Conservation (phyloP, 2,329 filamentous ascomycete genomes). For the Arthrobotrys entomopaga region DNA sequence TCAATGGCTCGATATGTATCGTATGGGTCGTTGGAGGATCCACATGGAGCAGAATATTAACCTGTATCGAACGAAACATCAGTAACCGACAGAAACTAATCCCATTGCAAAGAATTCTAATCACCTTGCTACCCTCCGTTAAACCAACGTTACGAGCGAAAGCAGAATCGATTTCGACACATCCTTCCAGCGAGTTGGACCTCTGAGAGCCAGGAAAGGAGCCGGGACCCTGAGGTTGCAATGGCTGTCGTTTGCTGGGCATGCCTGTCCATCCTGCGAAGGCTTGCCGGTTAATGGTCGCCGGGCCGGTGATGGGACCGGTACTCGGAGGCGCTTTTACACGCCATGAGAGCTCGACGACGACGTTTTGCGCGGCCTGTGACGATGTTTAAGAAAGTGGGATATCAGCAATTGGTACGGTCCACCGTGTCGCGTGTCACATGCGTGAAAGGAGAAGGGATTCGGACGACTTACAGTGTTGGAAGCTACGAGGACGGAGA, state of each 20-base stretch:
- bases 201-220: slow-evolving; percentile 54
- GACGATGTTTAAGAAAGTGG: background rate
- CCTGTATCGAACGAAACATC: slow-evolving; percentile 62
- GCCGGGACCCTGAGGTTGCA: slow-evolving; percentile 59
- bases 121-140: slow-evolving; percentile 58
- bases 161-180: slow-evolving; percentile 59
- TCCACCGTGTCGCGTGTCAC: slow-evolving; percentile 21
- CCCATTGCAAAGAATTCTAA: background rate
- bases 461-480: slow-evolving; percentile 75
- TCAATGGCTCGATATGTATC: slow-evolving; percentile 95
- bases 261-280: slow-evolving; percentile 98
- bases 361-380: slow-evolving; percentile 91
- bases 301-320: slow-evolving; percentile 59
- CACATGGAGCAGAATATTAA: slow-evolving; percentile 77
- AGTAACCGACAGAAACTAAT: slow-evolving; percentile 18
- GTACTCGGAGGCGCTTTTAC: slow-evolving; percentile 66
- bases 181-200: slow-evolving; percentile 56
- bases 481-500: slow-evolving; percentile 84
- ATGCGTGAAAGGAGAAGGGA: slow-evolving; percentile 4
- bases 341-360: slow-evolving; percentile 87
- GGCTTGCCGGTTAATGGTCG: slow-evolving; percentile 68
- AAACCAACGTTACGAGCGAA: slow-evolving; percentile 59
- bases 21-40: slow-evolving; percentile 92
- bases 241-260: slow-evolving; percentile 86
- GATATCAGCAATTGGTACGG: slow-evolving; percentile 30